Conservation (phyloP, 352 stramenopile genomes). For the Phytophthora meadii region DNA sequence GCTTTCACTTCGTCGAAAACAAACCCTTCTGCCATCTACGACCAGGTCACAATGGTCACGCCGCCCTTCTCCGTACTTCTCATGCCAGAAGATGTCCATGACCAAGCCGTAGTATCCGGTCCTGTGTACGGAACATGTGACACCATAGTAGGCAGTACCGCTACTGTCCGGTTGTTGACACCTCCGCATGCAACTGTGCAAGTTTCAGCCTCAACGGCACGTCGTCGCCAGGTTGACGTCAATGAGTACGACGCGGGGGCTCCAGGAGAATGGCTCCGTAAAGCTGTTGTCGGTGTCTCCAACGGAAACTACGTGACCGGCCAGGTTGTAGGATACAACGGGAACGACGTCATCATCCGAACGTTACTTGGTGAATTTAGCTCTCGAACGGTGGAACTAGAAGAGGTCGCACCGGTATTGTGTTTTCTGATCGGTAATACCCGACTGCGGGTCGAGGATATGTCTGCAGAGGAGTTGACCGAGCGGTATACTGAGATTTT, state of each 20-base stretch:
- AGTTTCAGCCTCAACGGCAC: neutral
- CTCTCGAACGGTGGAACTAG: neutral
- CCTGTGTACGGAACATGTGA: neutral
- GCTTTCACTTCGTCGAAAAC: no score
- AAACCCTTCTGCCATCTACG: no score
- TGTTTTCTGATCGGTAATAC: slow-evolving; percentile 4
- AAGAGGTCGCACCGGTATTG: slow-evolving; percentile 1
- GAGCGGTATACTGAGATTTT: neutral
- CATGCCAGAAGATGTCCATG: neutral
- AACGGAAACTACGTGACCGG: no score
- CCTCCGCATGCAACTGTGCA: slow-evolving; percentile 1
- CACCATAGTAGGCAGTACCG: neutral
- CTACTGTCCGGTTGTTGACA: neutral
- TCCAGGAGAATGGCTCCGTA: neutral
- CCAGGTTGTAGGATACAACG: no score
- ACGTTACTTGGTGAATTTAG: neutral
- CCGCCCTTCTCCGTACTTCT: neutral
- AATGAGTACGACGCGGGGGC: neutral
- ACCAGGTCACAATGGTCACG: no score
- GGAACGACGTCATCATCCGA: neutral
- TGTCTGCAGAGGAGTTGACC: neutral
- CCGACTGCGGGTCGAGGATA: neutral
- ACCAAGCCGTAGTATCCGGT: neutral
- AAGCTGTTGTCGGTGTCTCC: no score
- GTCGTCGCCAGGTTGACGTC: neutral